Evolutionary conservation across 129 eudicot genomes (phyloP), one percentile per base, ranked within the genome.

Genomic region (Tanacetum coccineum): DNA sequence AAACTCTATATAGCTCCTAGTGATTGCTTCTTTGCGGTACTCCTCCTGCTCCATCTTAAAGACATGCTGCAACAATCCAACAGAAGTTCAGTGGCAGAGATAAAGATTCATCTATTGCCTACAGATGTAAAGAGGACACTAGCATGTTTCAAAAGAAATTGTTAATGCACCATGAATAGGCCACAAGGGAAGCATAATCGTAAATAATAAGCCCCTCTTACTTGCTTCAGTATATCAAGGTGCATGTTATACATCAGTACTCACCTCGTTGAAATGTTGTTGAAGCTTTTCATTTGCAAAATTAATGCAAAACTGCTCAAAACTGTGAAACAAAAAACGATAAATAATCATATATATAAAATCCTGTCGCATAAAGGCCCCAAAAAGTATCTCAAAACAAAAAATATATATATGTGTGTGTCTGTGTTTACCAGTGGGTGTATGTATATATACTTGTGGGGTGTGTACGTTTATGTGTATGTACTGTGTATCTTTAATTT

Each of bases 41-140:
- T 93, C 99, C 80, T 89, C 99, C 78, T 93, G 98, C 77, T 93
- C 98, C 98, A 93, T 93, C 83, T 93, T 93, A 71, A 93, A 93
- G 51, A 93, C 98, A 74, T 93, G 99, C 95, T 92, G 89, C 65
- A 79, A 66, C 40, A 62, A 64, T 21, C 62, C 69, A 63, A 54
- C 45, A 22, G 72, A 13, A 53, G 30, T 19, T 51, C 21, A 18
- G 30, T 19, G 50, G 28, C 63, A 62, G 45, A 54, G 12, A 55
- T 17, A 54, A 50, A 61, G 68, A 36, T 52, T 60, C 39, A 28
- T 42, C 6, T 36, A 2, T 0, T 36, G 42, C 42, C 42, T 36
- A 9, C 42, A 36, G 42, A 36, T 7, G 42, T 36, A 36, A 36
- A 36, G n/a, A 36, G 42, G 42, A 65, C 50, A 40, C 44, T 47